A percentile compares a stretch with the other conserved stretches of the same genome.
Conservation (phyloP, 1,284 basidiomycete species). For the Rhodofomes roseus region DNA sequence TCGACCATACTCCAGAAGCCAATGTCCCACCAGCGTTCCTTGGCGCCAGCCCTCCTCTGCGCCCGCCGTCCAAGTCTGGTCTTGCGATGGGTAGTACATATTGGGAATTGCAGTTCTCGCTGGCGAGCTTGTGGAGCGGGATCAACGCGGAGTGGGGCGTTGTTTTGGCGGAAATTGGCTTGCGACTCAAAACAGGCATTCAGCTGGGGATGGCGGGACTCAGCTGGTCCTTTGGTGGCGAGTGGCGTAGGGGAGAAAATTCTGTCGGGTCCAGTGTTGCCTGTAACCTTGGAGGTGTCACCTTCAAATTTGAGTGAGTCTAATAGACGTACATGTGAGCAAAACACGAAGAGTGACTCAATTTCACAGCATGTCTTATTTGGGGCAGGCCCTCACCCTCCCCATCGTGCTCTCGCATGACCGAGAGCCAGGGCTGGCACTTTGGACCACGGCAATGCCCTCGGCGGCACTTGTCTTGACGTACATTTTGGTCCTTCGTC, state of each 20-base stretch:
- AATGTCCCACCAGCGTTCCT: constrained; percentile 8
- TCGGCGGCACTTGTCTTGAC: constrained; percentile 28
- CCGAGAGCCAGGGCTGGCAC: constrained; percentile 25
- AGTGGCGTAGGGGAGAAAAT: constrained; percentile 25
- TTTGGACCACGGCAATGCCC: constrained; percentile 31
- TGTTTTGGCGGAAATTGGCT: constrained; percentile 26
- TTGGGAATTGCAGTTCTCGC: constrained; percentile 26
- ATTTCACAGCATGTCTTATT: constrained; percentile 27
- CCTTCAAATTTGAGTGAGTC: constrained; percentile 33
- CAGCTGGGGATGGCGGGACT: constrained; percentile 23
- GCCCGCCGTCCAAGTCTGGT: constrained; percentile 27
- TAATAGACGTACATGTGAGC: constrained; percentile 3
- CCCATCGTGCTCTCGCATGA: constrained; percentile 34
- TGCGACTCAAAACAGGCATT: constrained; percentile 20
- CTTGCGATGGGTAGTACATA: constrained; percentile 24
- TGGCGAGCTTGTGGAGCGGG: constrained; percentile 24
- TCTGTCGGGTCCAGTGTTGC: constrained; percentile 29
- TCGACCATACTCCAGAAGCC: constrained; percentile 19
- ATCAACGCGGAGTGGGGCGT: constrained; percentile 31
- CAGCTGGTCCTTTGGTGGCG: constrained; percentile 24
- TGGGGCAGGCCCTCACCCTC: constrained; percentile 31
- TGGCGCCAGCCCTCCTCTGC: constrained; percentile 7
- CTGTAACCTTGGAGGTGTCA: constrained; percentile 28
- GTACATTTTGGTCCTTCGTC: constrained; percentile 32
- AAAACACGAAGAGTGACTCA: constrained; percentile 1